Conservation (phyloP, 2,329 filamentous ascomycete species). For the Pseudogymnoascus sp. region DNA sequence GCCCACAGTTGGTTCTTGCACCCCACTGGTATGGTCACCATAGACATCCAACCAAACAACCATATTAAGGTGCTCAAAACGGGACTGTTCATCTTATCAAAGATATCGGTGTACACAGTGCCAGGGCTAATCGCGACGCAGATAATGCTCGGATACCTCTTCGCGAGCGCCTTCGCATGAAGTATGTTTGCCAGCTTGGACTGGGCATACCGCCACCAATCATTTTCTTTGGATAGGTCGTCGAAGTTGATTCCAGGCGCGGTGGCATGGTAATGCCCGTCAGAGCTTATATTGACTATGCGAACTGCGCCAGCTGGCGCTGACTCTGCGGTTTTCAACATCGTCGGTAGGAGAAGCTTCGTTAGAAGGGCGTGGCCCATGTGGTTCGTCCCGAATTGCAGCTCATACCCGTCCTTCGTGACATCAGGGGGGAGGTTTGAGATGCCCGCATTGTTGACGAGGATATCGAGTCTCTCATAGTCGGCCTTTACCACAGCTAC, state of each 20-base stretch:
- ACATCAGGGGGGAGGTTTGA: slow-evolving; percentile 1
- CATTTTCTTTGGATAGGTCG: neutral
- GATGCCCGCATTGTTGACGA: slow-evolving; percentile 37
- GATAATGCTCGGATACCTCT: slow-evolving; percentile 28
- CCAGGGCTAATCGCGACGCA: slow-evolving; percentile 36
- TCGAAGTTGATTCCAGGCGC: slow-evolving; percentile 15
- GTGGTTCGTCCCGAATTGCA: slow-evolving; percentile 45
- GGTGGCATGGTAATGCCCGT: neutral
- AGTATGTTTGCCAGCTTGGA: slow-evolving; percentile 20
- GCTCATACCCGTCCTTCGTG: slow-evolving; percentile 37
- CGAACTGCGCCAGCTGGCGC: neutral
- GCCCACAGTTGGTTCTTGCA: slow-evolving; percentile 39
- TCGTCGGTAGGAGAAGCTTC: slow-evolving; percentile 37
- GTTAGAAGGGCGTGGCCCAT: slow-evolving; percentile 47
- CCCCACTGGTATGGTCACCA: slow-evolving; percentile 22
- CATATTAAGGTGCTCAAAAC: neutral
- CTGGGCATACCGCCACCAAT: slow-evolving; percentile 18
- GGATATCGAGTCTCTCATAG: slow-evolving; percentile 30
- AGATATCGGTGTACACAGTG: slow-evolving; percentile 21
- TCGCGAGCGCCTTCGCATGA: slow-evolving; percentile 13
- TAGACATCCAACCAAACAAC: neutral
- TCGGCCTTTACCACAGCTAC: slow-evolving; percentile 10
- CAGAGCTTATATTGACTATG: slow-evolving; percentile 2
- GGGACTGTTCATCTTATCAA: slow-evolving; percentile 1
- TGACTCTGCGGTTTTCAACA: slow-evolving; percentile 21